Base-by-base conservation (phyloP, 139 green algal species). In the Pleodorina starrii region DNA sequence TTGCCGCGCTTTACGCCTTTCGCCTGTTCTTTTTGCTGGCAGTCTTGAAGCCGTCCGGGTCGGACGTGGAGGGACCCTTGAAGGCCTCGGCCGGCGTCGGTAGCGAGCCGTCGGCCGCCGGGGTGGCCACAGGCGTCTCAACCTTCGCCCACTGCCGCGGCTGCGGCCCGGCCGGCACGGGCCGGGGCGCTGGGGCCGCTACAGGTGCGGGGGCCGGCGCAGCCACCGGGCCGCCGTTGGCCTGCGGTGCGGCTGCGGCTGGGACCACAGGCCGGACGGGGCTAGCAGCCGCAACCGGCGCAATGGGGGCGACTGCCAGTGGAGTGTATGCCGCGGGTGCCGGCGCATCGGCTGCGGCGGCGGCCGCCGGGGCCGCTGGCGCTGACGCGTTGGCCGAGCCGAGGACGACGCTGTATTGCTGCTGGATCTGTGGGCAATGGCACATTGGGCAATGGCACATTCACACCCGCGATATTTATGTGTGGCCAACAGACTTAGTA, bases 31-130 rank as follows among this genome's bases (percentile, higher is more conserved):
- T 57, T 36, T 89, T 89, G 42, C 32, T 36, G 9, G 11, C 66
- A 12, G 84, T 29, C 38, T 82, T 89, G 84, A 89, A 89, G 46
- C 69, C 84, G 48, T 88, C 83, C 3, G n/a, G 17, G 16, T 82
- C 69, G 36, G 44, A 57, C 21, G 84, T 74, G 46, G 48, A 35
- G 7, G 44, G 63, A 3, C 80, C 80, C 68, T 88, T 88, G 68
- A 89, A 89, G 1, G 84, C 84, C 84, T 89, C 84, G 9, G 84
- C 84, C 6, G 84, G 84, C 25, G 84, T 89, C 4, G 87, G 76
- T 46, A 87, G 77, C 23, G 60, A 51, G 32, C 6, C 29, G 44
- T 87, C 87, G 27, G 75, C 38, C 1, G 29, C 6, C 21, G 43
- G 11, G 4, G 35, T 59, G 0, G 36, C 44, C 38, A 51, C 78